A percentile compares a stretch with the other conserved stretches of the same genome.
Evolutionary conservation across 1,284 basidiomycete genomes (phyloP).

Genomic region (Austroboletus novae-zelandiae): DNA sequence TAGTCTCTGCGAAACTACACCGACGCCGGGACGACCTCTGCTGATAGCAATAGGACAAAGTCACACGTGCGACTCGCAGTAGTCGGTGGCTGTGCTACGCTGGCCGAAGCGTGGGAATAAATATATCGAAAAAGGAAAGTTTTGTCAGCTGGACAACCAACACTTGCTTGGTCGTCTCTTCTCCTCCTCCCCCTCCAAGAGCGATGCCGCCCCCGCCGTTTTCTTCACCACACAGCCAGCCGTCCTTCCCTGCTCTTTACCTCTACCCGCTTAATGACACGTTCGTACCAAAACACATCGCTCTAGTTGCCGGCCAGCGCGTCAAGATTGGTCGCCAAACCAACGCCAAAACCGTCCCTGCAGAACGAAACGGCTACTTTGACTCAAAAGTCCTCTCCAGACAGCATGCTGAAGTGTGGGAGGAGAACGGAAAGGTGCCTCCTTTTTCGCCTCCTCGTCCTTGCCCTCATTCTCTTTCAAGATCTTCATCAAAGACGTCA

Average conservation of each 20-base stretch:
- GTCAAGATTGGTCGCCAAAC: slow-evolving; percentile 99
- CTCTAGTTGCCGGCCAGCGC: slow-evolving; percentile 68
- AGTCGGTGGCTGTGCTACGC: neutral
- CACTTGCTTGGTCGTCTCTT: slow-evolving; percentile 4
- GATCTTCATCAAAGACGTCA: slow-evolving; percentile 99
- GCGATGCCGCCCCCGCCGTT: slow-evolving; percentile 44
- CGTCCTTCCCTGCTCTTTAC: slow-evolving; percentile 71
- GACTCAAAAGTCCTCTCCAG: slow-evolving; percentile 96
- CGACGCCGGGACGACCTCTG: no score
- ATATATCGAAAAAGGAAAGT: neutral
- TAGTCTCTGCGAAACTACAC: no score
- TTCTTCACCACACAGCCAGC: slow-evolving; percentile 31
- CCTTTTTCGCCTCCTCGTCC: neutral
- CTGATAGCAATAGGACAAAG: no score
- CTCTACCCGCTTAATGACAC: slow-evolving; percentile 96
- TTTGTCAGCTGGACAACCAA: slow-evolving; percentile 15
- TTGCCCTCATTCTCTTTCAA: slow-evolving; percentile 31
- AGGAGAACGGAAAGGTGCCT: slow-evolving; percentile 80
- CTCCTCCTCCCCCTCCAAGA: slow-evolving; percentile 4
- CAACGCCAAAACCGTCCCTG: slow-evolving; percentile 93
- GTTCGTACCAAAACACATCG: slow-evolving; percentile 94
- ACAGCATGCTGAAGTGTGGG: slow-evolving; percentile 98
- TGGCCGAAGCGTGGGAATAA: slow-evolving; percentile 15
- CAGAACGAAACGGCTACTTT: slow-evolving; percentile 95
- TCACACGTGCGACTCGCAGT: no score